Base-by-base conservation (phyloP, 768 basidiomycete genomes). In the Lactifluus subvellereus region DNA sequence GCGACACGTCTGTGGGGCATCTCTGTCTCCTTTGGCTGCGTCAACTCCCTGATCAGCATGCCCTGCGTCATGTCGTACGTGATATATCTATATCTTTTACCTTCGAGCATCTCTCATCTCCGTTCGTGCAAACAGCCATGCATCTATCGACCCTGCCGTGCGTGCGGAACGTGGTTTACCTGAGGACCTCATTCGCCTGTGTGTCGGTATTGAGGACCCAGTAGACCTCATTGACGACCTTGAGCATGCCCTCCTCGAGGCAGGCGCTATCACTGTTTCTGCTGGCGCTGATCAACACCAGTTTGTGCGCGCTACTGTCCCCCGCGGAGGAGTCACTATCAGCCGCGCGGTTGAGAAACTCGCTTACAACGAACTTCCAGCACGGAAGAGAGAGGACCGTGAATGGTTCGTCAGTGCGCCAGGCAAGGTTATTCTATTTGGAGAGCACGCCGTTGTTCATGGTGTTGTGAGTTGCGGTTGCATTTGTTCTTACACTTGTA, bases 51-150 rank as follows among this genome's bases (percentile, higher is more conserved):
- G 73, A 98, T 98, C 76, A 94, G 91, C 67, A 98, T 99, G 96
- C 97, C 97, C 42, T 98, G 97, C 73, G 86, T 93, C 69, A 98
- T 99, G 97, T 97, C 94, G 96, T 98, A 75, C 77, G 95, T 89
- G 6, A 32, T 14, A 16, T 48, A 2, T 22, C 4, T 38, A 16
- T 48, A 3, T 22, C 4, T 40, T 47, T 63, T 57, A 33, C 13
- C 54, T 66, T 59, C 40, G 37, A 57, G 32, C 32, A 57, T 38
- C 33, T 38, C 62, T 47, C 40, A 55, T 47, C 57, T 33, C 62
- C 57, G 50, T 56, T 22, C 52, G 56, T 50, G 30, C 38, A 16
- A 54, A 14, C 67, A 96, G 96, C 18, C 97, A 99, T 73, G 94
- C 97, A 27, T 98, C 97, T 43, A 99, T 99, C 67, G 95, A 98